Evolutionary conservation across 73 alveolate species (phyloP), one percentile per base, ranked within the genome.

Genomic region (Paraurostyla sp.): DNA sequence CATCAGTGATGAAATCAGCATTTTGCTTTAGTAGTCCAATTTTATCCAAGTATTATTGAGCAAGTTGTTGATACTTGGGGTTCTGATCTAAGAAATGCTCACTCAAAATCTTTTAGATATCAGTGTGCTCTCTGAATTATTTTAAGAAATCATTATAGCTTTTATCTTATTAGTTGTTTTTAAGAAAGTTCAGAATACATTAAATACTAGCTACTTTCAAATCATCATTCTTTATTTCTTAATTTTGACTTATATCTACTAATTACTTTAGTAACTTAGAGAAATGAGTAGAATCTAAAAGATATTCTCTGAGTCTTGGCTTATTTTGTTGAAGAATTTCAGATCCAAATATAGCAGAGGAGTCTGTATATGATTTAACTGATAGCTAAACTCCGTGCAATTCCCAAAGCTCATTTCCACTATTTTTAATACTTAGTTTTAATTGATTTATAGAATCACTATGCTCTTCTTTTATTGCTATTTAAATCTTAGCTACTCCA

Each of bases 241-340:
- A 20, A 51, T n/a, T 22, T 51, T 49, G 40, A 29, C 46, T 4
- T 42, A 78, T 15, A 27, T 69, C 38, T 4, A 83, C 13, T 20
- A 83, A 42, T 36, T 83, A 13, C 20, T 16, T 2, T 0, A 83
- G 60, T 20, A 83, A 22, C n/a, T 63, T 25, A 45, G 49, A 20
- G 63, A 35, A 63, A 11, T 33, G 27, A 13, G n/a, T 15, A 16
- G 33, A 15, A 48, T 83, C 85, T 9, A 83, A 38, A 20, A 83
- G 32, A 42, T 83, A 63, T 0, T 63, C 42, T 40, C 92, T 40
- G 11, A 83, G 22, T 45, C 46, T 62, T n/a, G 92, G 78, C 33
- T 63, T 42, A 50, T 49, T 43, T n/a, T 60, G 32, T 25, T 42
- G 25, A 15, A 59, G 48, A 13, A 7, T 41, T 29, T 60, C 41